A percentile compares a stretch with the other conserved stretches of the same genome.
Evolutionary conservation across 805 yeast species (phyloP).

Genomic region (Schwanniomyces pseudopolymorphus): DNA sequence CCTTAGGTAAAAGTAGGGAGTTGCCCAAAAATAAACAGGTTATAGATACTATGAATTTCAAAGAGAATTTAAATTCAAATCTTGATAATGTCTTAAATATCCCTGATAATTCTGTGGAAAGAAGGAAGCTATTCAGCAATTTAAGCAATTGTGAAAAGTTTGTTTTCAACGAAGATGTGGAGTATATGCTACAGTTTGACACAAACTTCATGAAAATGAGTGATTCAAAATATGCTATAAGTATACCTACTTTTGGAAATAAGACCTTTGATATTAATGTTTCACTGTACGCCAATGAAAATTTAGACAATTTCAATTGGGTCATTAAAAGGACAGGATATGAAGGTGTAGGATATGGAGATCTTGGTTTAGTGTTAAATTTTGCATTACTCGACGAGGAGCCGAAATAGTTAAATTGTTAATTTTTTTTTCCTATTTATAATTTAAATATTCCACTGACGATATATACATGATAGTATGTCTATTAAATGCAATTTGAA

Average conservation of each 20-base stretch:
- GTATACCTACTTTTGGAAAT: constrained; percentile 46
- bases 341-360: constrained; percentile 32
- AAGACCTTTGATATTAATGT: constrained; percentile 49
- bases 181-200: constrained; percentile 52
- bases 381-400: constrained; percentile 38
- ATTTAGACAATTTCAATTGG: constrained; percentile 47
- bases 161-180: constrained; percentile 33
- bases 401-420: background rate
- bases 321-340: constrained; percentile 37
- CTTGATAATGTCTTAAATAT: constrained; percentile 20
- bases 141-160: constrained; percentile 32
- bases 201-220: constrained; percentile 54
- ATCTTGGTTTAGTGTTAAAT: constrained; percentile 34
- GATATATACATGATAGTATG: background rate
- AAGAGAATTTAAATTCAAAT: constrained; percentile 26
- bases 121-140: constrained; percentile 44
- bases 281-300: constrained; percentile 41
- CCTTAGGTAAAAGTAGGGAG: background rate
- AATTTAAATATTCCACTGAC: background rate
- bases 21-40: background rate
- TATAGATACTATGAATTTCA: constrained; percentile 8
- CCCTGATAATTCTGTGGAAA: constrained; percentile 32
- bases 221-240: constrained; percentile 49
- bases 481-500: background rate
- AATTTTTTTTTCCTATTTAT: background rate